Percentiles rank a stretch among this genome's conserved stretches.
phyloP scores from a whole-genome alignment of 768 basidiomycete genomes.

The Rubroboletus satanas region DNA sequence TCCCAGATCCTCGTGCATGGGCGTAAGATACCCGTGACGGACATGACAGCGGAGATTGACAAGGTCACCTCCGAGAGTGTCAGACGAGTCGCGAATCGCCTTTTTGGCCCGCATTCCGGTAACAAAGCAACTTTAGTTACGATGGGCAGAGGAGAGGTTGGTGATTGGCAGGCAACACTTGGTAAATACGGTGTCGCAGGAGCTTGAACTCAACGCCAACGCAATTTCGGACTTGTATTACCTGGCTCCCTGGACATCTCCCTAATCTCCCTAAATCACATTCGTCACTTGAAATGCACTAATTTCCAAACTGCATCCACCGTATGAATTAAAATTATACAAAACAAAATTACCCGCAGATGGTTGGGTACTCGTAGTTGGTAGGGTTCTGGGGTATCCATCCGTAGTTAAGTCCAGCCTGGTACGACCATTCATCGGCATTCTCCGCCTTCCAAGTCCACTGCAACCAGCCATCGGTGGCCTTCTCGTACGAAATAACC shows the following conservation, averaged over 20 bases:
- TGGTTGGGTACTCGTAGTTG: slow-evolving; percentile 50
- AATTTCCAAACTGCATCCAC: not conserved
- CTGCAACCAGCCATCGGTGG: slow-evolving; percentile 65
- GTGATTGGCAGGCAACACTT: slow-evolving; percentile 60
- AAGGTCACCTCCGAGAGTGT: slow-evolving; percentile 66
- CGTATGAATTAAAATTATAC: not conserved
- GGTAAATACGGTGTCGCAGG: slow-evolving; percentile 63
- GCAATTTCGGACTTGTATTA: not conserved
- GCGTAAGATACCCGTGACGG: slow-evolving; percentile 79
- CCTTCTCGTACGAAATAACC: slow-evolving; percentile 64
- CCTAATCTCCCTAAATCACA: not conserved
- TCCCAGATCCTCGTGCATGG: slow-evolving; percentile 77
- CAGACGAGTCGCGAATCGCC: slow-evolving; percentile 66
- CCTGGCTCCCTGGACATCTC: not conserved
- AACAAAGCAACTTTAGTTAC: slow-evolving; percentile 75
- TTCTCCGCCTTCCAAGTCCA: slow-evolving; percentile 85
- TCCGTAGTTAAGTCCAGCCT: slow-evolving; percentile 71
- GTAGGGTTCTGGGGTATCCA: slow-evolving; percentile 76
- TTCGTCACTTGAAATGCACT: not conserved
- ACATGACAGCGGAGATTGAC: slow-evolving; percentile 89
- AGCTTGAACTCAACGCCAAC: slow-evolving; percentile 14
- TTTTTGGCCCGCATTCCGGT: slow-evolving; percentile 64
- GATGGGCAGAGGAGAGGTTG: slow-evolving; percentile 79
- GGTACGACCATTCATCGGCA: slow-evolving; percentile 89
- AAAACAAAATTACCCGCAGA: slow-evolving; percentile 43